Evolutionary conservation across 1,284 basidiomycete species (phyloP).

Genomic region (Dichomitus squalens): DNA sequence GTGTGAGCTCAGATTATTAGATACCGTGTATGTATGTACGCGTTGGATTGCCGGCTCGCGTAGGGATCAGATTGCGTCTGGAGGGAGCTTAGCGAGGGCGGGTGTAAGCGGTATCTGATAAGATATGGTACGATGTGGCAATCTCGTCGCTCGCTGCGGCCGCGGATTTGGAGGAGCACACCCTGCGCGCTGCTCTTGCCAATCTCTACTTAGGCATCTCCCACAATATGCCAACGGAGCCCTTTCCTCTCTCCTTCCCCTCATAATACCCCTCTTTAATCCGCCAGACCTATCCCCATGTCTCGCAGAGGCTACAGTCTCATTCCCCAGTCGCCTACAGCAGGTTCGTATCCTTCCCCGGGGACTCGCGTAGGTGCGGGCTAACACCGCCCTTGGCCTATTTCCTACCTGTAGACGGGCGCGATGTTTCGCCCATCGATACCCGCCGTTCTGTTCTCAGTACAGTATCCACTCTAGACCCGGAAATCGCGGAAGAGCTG

Average conservation of each 20-base stretch:
- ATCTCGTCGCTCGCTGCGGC: neutral
- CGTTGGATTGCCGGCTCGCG: neutral
- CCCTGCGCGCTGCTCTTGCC: neutral
- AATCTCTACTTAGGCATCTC: neutral
- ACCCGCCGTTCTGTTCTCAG: conserved; percentile 14
- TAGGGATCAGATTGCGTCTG: neutral
- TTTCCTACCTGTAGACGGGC: conserved; percentile 1
- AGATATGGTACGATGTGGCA: conserved; percentile 18
- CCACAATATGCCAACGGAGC: conserved; percentile 7
- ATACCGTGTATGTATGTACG: neutral
- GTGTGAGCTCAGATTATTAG: too few species aligned
- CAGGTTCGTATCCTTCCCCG: conserved; percentile 8
- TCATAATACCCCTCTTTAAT: neutral
- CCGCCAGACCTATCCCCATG: conserved; percentile 1
- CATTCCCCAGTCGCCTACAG: conserved; percentile 16
- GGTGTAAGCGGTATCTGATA: conserved; percentile 21
- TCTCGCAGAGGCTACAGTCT: conserved; percentile 19
- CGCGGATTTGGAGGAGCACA: neutral
- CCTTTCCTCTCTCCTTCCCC: neutral
- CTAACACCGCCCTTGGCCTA: neutral
- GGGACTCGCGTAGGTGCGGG: neutral
- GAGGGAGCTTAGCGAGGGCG: too few species aligned
- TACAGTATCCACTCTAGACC: conserved; percentile 11
- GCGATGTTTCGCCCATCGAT: conserved; percentile 11
- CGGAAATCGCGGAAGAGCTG: conserved; percentile 18